Conservation (phyloP, 2,329 filamentous ascomycete genomes). For the Colletotrichum sp. region DNA sequence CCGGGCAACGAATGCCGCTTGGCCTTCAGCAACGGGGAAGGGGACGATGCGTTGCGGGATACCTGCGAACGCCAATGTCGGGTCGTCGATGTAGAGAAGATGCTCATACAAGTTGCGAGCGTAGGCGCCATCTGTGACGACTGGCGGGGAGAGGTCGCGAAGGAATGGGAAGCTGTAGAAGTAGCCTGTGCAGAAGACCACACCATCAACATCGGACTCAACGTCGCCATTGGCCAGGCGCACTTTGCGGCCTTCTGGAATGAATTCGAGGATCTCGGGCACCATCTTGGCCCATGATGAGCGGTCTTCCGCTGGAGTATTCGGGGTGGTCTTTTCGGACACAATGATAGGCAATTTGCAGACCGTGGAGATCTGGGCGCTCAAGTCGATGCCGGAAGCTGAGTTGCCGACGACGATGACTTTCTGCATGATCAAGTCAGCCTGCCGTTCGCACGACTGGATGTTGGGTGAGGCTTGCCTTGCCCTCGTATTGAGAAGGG, state of each 20-base stretch:
- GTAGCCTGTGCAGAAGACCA: slow-evolving; percentile 91
- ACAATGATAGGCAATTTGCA: slow-evolving; percentile 60
- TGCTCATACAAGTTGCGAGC: slow-evolving; percentile 71
- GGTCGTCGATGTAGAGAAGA: slow-evolving; percentile 68
- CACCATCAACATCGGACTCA: slow-evolving; percentile 72
- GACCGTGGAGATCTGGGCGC: slow-evolving; percentile 63
- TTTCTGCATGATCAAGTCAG: slow-evolving; percentile 48
- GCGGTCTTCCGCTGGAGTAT: slow-evolving; percentile 27
- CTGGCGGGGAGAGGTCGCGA: slow-evolving; percentile 43
- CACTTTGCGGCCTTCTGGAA: slow-evolving; percentile 47
- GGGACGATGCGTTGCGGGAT: slow-evolving; percentile 74
- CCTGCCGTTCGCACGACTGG: fast-evolving
- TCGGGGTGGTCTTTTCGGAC: slow-evolving; percentile 49
- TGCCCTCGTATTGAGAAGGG: slow-evolving; percentile 32
- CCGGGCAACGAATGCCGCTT: slow-evolving; percentile 69
- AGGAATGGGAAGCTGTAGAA: slow-evolving; percentile 84
- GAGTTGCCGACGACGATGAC: slow-evolving; percentile 72
- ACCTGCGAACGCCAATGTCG: slow-evolving; percentile 70
- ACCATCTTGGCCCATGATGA: slow-evolving; percentile 35
- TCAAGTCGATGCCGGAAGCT: slow-evolving; percentile 73
- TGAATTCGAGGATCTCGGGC: slow-evolving; percentile 53
- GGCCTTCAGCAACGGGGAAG: slow-evolving; percentile 73
- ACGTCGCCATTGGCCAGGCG: slow-evolving; percentile 69
- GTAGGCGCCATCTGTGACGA: slow-evolving; percentile 65
- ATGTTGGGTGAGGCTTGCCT: slow-evolving; percentile 23